Evolutionary conservation across 2,329 filamentous ascomycete species (phyloP).

Genomic region (Colletotrichum gloeosporioides): DNA sequence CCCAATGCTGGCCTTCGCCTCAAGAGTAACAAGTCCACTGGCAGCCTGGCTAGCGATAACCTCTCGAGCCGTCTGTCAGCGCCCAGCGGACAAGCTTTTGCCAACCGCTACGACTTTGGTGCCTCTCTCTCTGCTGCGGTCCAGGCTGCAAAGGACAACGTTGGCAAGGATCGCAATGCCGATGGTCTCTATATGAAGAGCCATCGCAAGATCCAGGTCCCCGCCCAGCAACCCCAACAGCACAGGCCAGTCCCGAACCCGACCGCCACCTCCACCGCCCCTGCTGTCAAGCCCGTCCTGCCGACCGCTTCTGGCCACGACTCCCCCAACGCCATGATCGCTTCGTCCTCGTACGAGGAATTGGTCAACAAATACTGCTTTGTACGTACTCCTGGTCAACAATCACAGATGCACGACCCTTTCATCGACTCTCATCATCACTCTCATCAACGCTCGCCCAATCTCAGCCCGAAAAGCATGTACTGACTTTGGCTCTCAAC

Average conservation of each 20-base stretch:
- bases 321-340: constrained; percentile 63
- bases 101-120: constrained; percentile 93
- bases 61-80: constrained; percentile 55
- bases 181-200: constrained; percentile 64
- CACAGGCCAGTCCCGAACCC: neutral
- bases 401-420: constrained; percentile 28
- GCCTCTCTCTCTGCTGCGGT: constrained; percentile 88
- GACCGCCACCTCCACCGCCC: neutral
- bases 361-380: constrained; percentile 99
- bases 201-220: constrained; percentile 42
- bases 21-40: constrained; percentile 71
- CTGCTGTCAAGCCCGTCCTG: constrained; percentile 7
- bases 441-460: neutral
- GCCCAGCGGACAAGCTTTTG: constrained; percentile 77
- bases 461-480: constrained; percentile 26
- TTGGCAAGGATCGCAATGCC: constrained; percentile 54
- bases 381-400: constrained; percentile 74
- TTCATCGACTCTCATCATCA: constrained; percentile 20
- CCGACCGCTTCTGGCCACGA: constrained; percentile 46
- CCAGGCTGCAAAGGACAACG: constrained; percentile 71
- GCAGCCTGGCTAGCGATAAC: constrained; percentile 68
- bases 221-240: constrained; percentile 19
- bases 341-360: constrained; percentile 93
- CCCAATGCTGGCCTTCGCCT: constrained; percentile 65
- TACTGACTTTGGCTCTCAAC: constrained; percentile 44